These are phyloP conservation scores for Salicornia ramosissima DNA, from an alignment of 148 eudicot genomes.

Conservation along the genomic window DNA sequence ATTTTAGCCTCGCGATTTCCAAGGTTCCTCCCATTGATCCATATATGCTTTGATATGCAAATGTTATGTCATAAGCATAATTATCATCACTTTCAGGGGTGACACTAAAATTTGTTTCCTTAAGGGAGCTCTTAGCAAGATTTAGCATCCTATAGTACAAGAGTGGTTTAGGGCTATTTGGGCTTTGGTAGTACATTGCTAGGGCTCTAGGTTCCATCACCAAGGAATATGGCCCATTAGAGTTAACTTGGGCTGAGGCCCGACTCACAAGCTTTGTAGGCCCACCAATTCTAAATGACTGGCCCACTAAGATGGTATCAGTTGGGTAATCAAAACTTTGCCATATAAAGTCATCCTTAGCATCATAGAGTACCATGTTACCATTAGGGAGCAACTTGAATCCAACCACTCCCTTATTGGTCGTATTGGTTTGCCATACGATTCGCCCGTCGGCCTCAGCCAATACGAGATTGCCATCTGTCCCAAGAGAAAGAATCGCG, in stretches of 20 bases:
- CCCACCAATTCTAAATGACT: slow-evolving; percentile 20
- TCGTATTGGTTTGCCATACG: slow-evolving; percentile 31
- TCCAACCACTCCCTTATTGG: slow-evolving; percentile 32
- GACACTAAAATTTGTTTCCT: slow-evolving; percentile 23
- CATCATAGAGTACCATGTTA: slow-evolving; percentile 35
- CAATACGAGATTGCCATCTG: slow-evolving; percentile 31
- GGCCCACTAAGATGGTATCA: slow-evolving; percentile 36
- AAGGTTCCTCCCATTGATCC: slow-evolving; percentile 10
- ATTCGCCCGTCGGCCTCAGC: slow-evolving; percentile 31
- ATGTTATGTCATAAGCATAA: slow-evolving; percentile 26
- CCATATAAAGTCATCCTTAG: slow-evolving; percentile 30
- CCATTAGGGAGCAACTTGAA: slow-evolving; percentile 32
- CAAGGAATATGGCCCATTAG: slow-evolving; percentile 30
- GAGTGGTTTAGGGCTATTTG: slow-evolving; percentile 23
- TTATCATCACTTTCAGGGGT: slow-evolving; percentile 20
- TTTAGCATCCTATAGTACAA: slow-evolving; percentile 21
- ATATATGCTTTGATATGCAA: slow-evolving; percentile 18
- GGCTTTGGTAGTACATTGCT: slow-evolving; percentile 33
- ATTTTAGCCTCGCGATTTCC: slow-evolving; percentile 29
- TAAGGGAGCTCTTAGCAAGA: slow-evolving; percentile 1
- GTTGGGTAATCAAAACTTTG: slow-evolving; percentile 41
- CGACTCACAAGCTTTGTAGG: slow-evolving; percentile 29
- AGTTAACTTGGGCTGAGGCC: slow-evolving; percentile 15
- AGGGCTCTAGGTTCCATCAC: slow-evolving; percentile 23
- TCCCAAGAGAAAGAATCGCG: slow-evolving; percentile 25